Evolutionary conservation across 441 rosid species (phyloP).

Genomic region (Rhodomyrtus psidioides): DNA sequence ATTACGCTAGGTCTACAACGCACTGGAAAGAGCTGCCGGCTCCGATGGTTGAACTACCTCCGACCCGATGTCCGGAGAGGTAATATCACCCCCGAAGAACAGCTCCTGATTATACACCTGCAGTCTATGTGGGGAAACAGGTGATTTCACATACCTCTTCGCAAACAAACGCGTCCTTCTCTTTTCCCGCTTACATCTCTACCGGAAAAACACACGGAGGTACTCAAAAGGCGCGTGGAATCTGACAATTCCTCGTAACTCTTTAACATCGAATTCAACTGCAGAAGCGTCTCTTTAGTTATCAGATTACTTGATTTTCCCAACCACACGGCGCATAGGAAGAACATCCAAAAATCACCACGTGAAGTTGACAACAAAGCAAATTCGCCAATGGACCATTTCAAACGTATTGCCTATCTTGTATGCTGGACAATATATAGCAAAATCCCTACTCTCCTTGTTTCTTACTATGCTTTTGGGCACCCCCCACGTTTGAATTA

Average conservation of each 20-base stretch:
- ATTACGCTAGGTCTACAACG: not conserved
- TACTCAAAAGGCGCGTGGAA: not conserved
- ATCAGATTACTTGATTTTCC: not conserved
- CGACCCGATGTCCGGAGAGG: not conserved
- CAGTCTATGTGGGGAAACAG: not conserved
- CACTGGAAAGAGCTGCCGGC: not conserved
- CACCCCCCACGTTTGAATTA: not conserved
- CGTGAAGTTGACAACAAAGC: not conserved
- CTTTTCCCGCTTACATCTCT: not conserved
- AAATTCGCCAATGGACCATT: not conserved
- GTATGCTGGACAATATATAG: not conserved
- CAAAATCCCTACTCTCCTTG: not conserved
- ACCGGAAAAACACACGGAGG: not conserved
- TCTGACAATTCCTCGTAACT: not conserved
- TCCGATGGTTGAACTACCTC: not conserved
- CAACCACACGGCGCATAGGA: not conserved
- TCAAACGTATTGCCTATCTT: not conserved
- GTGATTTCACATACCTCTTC: not conserved
- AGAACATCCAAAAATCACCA: not conserved
- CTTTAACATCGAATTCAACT: not conserved
- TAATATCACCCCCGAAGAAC: not conserved
- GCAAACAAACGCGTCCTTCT: not conserved
- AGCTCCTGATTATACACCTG: not conserved
- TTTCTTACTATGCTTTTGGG: not conserved
- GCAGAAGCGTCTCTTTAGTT: not conserved